These are phyloP conservation scores for Angomonas deanei DNA, from an alignment of 208 protist species.

Conservation along the genomic window DNA sequence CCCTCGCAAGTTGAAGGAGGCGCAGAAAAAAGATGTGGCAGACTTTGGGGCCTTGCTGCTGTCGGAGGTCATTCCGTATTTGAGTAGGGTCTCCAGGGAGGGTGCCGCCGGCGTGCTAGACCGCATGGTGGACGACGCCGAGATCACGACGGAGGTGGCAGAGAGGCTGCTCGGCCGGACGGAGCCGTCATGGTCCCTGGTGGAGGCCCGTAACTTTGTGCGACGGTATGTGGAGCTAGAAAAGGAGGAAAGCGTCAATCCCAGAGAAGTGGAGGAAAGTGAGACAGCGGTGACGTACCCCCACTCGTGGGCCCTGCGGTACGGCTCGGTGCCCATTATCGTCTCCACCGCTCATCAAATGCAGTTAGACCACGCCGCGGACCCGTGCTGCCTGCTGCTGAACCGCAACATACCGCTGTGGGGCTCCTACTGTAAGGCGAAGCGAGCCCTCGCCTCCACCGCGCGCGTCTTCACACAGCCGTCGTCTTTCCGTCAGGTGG, in stretches of 20 bases:
- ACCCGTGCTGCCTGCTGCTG: slow-evolving; percentile 29
- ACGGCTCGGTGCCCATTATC: slow-evolving; percentile 21
- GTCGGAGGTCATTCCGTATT: slow-evolving; percentile 42
- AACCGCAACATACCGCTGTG: slow-evolving; percentile 53
- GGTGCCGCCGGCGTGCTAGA: not conserved
- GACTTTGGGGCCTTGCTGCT: slow-evolving; percentile 17
- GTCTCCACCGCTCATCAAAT: slow-evolving; percentile 6
- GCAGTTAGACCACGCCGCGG: not conserved
- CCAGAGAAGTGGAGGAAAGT: not conserved
- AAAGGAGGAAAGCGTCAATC: not conserved
- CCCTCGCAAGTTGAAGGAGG: not conserved
- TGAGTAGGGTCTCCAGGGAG: slow-evolving; percentile 4
- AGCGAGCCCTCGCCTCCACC: slow-evolving; percentile 29
- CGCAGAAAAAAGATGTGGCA: slow-evolving; percentile 8
- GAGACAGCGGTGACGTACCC: slow-evolving; percentile 36
- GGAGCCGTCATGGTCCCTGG: slow-evolving; percentile 44
- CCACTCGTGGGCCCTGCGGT: slow-evolving; percentile 29
- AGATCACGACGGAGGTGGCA: slow-evolving; percentile 45
- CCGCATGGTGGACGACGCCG: slow-evolving; percentile 22
- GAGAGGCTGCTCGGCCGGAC: slow-evolving; percentile 52
- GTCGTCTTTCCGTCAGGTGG: slow-evolving; percentile 12
- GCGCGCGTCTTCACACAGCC: slow-evolving; percentile 32
- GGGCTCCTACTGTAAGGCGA: slow-evolving; percentile 55
- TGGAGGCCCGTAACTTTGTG: slow-evolving; percentile 53
- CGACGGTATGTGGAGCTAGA: slow-evolving; percentile 44